Conservation (phyloP, 768 basidiomycete genomes). For the Suillus variegatus region DNA sequence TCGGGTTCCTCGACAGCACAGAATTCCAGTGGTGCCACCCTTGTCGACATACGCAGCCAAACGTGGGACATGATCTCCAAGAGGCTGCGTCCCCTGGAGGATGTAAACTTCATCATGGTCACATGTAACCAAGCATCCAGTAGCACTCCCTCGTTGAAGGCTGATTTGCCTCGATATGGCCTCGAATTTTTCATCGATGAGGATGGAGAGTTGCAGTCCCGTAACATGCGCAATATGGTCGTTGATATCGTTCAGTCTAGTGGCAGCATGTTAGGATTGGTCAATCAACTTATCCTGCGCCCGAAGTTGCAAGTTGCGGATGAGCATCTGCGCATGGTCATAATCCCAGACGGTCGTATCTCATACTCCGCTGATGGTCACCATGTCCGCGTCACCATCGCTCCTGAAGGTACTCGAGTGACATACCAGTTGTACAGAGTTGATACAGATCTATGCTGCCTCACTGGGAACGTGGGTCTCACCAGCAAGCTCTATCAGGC, state of each 20-base stretch:
- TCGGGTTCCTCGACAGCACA: conserved; percentile 11
- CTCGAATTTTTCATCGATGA: conserved; percentile 42
- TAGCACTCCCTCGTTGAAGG: conserved; percentile 19
- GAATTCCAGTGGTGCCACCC: conserved; percentile 4
- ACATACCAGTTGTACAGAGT: conserved; percentile 32
- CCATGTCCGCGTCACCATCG: conserved; percentile 20
- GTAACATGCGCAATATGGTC: conserved; percentile 43
- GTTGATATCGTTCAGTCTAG: conserved; percentile 43
- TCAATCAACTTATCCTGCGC: conserved; percentile 41
- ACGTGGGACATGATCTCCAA: conserved; percentile 29
- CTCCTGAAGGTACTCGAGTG: conserved; percentile 6
- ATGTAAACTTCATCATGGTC: conserved; percentile 24
- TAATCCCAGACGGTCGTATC: conserved; percentile 41
- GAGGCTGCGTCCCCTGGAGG: conserved; percentile 26
- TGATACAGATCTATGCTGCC: conserved; percentile 26
- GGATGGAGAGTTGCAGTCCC: conserved; percentile 37
- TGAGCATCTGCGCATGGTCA: conserved; percentile 26
- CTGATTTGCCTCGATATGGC: conserved; percentile 40
- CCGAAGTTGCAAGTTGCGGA: conserved; percentile 13
- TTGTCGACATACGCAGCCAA: conserved; percentile 30
- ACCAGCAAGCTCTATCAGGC: conserved; percentile 36
- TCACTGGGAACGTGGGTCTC: conserved; percentile 29
- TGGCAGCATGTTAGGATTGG: conserved; percentile 47
- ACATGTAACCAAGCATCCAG: conserved; percentile 1
- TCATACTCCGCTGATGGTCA: conserved; percentile 13